Evolutionary conservation across 2,329 filamentous ascomycete genomes (phyloP).

Genomic region (Aspergillus flavus): DNA sequence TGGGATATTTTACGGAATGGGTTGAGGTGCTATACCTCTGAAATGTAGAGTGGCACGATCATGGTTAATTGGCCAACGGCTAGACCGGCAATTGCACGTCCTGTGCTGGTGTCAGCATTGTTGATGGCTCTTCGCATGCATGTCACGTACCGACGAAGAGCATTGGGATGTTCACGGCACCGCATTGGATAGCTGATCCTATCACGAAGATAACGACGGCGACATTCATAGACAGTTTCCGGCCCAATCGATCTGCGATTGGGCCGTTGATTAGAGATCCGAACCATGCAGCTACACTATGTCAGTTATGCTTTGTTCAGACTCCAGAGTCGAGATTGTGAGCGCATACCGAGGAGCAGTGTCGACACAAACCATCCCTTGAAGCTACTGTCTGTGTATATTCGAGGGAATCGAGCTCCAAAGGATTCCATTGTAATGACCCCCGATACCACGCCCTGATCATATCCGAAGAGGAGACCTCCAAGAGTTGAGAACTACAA

Average conservation of each 20-base stretch:
- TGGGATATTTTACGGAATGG: not conserved
- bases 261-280: constrained; percentile 53
- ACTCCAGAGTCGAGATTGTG: no score
- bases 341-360: constrained; percentile 44
- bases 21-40: constrained; percentile 41
- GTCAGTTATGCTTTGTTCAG: constrained; percentile 6
- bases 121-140: constrained; percentile 18
- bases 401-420: constrained; percentile 41
- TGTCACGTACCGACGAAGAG: constrained; percentile 48
- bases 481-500: constrained; percentile 44
- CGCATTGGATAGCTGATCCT: constrained; percentile 52
- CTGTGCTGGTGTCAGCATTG: constrained; percentile 15
- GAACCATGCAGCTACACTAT: constrained; percentile 48
- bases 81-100: constrained; percentile 50
- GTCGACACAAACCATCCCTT: constrained; percentile 59
- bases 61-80: constrained; percentile 48
- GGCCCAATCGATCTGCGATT: constrained; percentile 54
- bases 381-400: constrained; percentile 49
- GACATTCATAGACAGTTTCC: constrained; percentile 55
- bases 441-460: constrained; percentile 54
- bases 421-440: constrained; percentile 53
- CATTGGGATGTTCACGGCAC: constrained; percentile 44
- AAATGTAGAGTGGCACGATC: constrained; percentile 58
- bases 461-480: constrained; percentile 53
- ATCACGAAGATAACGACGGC: constrained; percentile 56